A percentile compares a stretch with the other conserved stretches of the same genome.
Conservation (phyloP, 2,329 filamentous ascomycete genomes). For the Aspergillus oerlinghausenensis region DNA sequence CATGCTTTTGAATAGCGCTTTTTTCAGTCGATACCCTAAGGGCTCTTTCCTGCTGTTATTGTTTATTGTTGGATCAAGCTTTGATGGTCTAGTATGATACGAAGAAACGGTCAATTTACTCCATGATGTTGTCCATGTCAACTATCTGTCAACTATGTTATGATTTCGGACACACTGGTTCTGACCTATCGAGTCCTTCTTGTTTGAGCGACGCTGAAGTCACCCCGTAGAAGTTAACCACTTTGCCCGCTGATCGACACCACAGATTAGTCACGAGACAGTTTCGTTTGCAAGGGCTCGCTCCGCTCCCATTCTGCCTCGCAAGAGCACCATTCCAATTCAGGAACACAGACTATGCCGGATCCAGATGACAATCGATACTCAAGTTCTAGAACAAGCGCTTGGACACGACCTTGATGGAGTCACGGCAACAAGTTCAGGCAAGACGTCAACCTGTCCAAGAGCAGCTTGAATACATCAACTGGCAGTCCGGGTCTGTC, state of each 20-base stretch:
- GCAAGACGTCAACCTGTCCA: background rate
- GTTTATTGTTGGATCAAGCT: background rate
- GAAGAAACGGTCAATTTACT: constrained; percentile 9
- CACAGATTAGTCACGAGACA: background rate
- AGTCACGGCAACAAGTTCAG: background rate
- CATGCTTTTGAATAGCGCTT: constrained; percentile 19
- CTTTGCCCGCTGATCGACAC: background rate
- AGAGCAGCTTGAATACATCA: background rate
- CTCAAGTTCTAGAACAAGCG: background rate
- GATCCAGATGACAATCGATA: background rate
- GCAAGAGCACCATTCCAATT: no score
- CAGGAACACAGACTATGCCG: background rate
- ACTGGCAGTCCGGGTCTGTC: background rate
- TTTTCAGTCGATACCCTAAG: constrained; percentile 9
- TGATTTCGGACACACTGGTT: background rate
- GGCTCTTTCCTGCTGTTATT: constrained; percentile 2
- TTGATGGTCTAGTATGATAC: background rate
- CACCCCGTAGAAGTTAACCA: background rate
- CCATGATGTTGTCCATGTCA: background rate
- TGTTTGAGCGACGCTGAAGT: background rate
- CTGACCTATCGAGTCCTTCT: background rate
- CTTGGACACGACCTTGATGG: background rate
- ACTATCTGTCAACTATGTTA: background rate
- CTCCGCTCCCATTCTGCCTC: no score
- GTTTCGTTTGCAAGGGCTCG: background rate